phyloP scores from a whole-genome alignment of 768 basidiomycete species.

The Aureoboletus auriporus region DNA sequence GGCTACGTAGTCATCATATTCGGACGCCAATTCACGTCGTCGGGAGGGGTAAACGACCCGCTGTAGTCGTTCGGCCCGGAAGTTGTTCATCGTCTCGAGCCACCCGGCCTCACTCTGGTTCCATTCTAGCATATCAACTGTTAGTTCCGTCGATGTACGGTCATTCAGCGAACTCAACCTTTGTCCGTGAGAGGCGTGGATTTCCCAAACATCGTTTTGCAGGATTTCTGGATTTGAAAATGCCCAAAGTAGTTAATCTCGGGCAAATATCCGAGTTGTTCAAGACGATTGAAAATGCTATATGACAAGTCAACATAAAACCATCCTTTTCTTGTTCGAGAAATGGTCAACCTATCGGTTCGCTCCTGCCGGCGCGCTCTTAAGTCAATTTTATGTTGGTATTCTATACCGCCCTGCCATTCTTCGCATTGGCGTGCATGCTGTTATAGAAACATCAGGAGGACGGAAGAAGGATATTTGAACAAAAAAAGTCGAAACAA shows the following conservation, averaged over 20 bases:
- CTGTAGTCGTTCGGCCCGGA: not conserved
- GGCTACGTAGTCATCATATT: not conserved
- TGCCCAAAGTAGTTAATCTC: not conserved
- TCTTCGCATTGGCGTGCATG: slow-evolving; percentile 2
- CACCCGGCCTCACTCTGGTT: slow-evolving; percentile 5
- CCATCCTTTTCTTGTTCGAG: no score
- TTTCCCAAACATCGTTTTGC: not conserved
- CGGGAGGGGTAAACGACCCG: not conserved
- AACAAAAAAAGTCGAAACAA: not conserved
- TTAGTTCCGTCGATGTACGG: not conserved
- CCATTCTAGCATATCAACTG: slow-evolving; percentile 6
- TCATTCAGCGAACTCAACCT: not conserved
- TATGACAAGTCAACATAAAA: not conserved
- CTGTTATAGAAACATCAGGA: no score
- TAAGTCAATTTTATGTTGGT: not conserved
- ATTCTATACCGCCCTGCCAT: not conserved
- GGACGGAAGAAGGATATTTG: not conserved
- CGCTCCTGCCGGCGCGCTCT: not conserved
- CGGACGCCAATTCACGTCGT: not conserved
- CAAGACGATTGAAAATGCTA: slow-evolving; percentile 12
- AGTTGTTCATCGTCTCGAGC: not conserved
- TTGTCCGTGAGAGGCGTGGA: slow-evolving; percentile 6
- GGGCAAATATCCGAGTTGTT: not conserved
- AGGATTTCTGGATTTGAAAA: not conserved
- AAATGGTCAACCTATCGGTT: not conserved